These are phyloP conservation scores for Colletotrichum sp. DNA, from an alignment of 2,329 filamentous ascomycete genomes.

Conservation along the genomic window DNA sequence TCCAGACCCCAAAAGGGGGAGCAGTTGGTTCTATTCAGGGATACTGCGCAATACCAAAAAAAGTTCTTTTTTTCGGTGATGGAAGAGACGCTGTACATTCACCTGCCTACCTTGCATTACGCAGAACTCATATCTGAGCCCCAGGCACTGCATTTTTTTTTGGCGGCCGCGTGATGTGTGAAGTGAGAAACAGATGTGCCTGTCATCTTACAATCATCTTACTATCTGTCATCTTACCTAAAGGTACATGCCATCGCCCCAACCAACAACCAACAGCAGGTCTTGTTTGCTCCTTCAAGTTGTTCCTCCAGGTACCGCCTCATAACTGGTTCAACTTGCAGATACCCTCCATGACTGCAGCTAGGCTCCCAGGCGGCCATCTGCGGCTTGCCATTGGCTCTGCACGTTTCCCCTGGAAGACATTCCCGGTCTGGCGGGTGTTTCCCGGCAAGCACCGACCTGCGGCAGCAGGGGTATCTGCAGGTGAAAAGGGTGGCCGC, in stretches of 20 bases:
- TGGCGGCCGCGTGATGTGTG: not conserved
- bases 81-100: not conserved
- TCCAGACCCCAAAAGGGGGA: not conserved
- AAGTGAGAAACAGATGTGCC: not conserved
- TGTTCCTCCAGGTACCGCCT: not conserved
- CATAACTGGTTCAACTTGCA: not conserved
- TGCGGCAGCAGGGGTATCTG: constrained; percentile 9
- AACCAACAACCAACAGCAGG: not conserved
- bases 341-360: not conserved
- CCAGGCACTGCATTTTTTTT: not conserved
- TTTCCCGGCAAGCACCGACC: constrained; percentile 11
- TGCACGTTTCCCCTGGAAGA: not conserved
- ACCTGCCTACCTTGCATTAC: not conserved
- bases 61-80: not conserved
- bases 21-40: not conserved
- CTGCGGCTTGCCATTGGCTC: constrained; percentile 7
- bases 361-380: not conserved
- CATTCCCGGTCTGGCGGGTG: constrained; percentile 3
- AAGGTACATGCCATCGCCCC: not conserved
- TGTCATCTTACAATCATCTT: not conserved
- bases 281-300: not conserved
- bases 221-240: not conserved
- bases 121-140: not conserved
- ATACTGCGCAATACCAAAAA: not conserved
- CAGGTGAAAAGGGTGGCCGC: constrained; percentile 3